A percentile compares a stretch with the other conserved stretches of the same genome.
These are phyloP conservation scores for Oryza brachyantha DNA, from an alignment of 176 grass and related monocot species.

Conservation along the genomic window DNA sequence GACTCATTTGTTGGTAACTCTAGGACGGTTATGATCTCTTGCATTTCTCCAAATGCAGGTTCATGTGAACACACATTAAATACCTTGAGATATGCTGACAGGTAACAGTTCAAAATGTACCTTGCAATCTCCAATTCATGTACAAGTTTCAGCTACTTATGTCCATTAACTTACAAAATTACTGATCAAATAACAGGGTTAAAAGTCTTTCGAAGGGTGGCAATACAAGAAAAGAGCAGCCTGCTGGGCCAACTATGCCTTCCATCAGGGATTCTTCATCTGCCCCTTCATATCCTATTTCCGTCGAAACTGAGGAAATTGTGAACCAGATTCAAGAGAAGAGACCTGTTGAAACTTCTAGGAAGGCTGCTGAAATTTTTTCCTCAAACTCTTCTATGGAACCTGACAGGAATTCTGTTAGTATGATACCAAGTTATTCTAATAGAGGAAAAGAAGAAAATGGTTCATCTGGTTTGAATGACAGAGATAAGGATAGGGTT, in stretches of 20 bases:
- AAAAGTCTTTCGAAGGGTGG: slow-evolving; percentile 97
- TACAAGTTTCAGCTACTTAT: slow-evolving; percentile 10
- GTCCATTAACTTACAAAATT: not conserved
- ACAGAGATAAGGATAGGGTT: slow-evolving; percentile 75
- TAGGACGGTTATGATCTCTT: slow-evolving; percentile 95
- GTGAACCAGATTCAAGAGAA: slow-evolving; percentile 61
- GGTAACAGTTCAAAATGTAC: slow-evolving; percentile 40
- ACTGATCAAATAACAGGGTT: slow-evolving; percentile 61
- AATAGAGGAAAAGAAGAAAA: slow-evolving; percentile 64
- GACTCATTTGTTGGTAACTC: slow-evolving; percentile 99
- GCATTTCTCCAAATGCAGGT: slow-evolving; percentile 94
- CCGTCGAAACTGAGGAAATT: slow-evolving; percentile 53
- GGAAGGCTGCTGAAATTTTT: slow-evolving; percentile 55
- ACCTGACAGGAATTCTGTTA: slow-evolving; percentile 70
- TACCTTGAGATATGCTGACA: slow-evolving; percentile 97
- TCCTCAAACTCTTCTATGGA: slow-evolving; percentile 54
- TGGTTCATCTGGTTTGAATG: slow-evolving; percentile 50
- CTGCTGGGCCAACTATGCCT: slow-evolving; percentile 39
- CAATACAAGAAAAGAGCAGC: slow-evolving; percentile 81
- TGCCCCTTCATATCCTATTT: slow-evolving; percentile 50
- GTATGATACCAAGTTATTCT: slow-evolving; percentile 71
- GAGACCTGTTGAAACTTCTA: slow-evolving; percentile 59
- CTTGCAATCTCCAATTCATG: slow-evolving; percentile 2
- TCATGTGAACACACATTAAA: slow-evolving; percentile 99
- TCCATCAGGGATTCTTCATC: slow-evolving; percentile 52